Percentiles rank a stretch among this genome's conserved stretches.
These are phyloP conservation scores for Paramarasmius palmivorus DNA, from an alignment of 1,284 basidiomycete genomes.

Conservation along the genomic window DNA sequence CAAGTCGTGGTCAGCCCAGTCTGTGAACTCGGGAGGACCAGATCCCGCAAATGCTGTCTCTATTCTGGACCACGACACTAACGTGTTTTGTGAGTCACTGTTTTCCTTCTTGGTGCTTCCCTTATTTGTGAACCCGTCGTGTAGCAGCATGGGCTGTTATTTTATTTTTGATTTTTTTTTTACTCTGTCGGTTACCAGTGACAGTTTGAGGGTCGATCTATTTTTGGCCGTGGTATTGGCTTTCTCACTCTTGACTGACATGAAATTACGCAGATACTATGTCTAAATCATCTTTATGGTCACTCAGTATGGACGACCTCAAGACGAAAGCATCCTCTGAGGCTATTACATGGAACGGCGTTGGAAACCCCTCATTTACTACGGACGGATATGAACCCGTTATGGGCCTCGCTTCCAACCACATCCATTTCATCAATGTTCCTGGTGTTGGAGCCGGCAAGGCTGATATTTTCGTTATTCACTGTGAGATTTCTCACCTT, in stretches of 20 bases:
- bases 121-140: neutral
- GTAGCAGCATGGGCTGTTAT: neutral
- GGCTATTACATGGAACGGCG: constrained; percentile 62
- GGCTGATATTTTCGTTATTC: constrained; percentile 83
- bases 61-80: constrained; percentile 89
- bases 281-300: neutral
- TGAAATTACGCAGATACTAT: neutral
- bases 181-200: constrained; percentile 53
- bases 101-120: constrained; percentile 18
- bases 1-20: constrained; percentile 68
- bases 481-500: constrained; percentile 59
- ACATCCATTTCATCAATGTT: constrained; percentile 78
- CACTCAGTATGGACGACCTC: constrained; percentile 63
- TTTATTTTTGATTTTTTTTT: constrained; percentile 2
- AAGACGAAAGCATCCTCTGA: constrained; percentile 53
- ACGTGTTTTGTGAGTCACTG: constrained; percentile 69
- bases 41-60: constrained; percentile 57
- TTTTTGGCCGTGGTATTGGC: constrained; percentile 35
- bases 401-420: constrained; percentile 79
- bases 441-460: constrained; percentile 65
- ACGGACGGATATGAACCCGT: constrained; percentile 60
- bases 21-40: constrained; percentile 48
- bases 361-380: constrained; percentile 51
- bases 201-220: constrained; percentile 55
- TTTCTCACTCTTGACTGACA: too few species aligned